A percentile compares a stretch with the other conserved stretches of the same genome.
phyloP scores from a whole-genome alignment of 2,329 filamentous ascomycete genomes.

The Akanthomyces uredinophilus region DNA sequence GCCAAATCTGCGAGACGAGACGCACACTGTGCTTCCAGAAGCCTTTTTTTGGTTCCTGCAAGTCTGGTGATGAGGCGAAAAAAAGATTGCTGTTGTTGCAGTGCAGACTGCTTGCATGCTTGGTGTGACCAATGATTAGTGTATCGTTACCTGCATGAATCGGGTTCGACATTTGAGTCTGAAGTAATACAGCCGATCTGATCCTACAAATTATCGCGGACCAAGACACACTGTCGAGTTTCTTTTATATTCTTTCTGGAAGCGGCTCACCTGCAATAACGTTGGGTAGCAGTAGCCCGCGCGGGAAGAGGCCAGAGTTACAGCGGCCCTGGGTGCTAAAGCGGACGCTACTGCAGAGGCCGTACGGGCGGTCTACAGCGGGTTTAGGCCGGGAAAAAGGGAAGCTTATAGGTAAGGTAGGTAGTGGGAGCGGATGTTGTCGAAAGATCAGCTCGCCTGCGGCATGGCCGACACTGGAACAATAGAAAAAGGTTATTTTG shows the following conservation, averaged over 20 bases:
- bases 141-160: not conserved
- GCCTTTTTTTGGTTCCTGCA: not conserved
- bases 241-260: not conserved
- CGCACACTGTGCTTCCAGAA: conserved; percentile 11
- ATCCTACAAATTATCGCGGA: not conserved
- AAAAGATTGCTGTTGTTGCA: not conserved
- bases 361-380: conserved; percentile 1
- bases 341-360: not conserved
- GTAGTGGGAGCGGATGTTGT: not conserved
- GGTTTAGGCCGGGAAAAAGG: conserved; percentile 1
- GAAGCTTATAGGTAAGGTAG: not conserved
- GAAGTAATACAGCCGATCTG: not conserved
- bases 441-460: not conserved
- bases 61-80: not conserved
- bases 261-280: conserved; percentile 1
- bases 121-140: not conserved
- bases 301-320: not conserved
- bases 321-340: not conserved
- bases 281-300: not conserved
- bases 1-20: not conserved
- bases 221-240: not conserved
- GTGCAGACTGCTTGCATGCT: not conserved
- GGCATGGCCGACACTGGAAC: not conserved
- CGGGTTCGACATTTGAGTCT: not conserved
- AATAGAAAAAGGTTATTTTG: not conserved